Conservation (phyloP, 2,329 filamentous ascomycete genomes). For the Polychaeton citri region DNA sequence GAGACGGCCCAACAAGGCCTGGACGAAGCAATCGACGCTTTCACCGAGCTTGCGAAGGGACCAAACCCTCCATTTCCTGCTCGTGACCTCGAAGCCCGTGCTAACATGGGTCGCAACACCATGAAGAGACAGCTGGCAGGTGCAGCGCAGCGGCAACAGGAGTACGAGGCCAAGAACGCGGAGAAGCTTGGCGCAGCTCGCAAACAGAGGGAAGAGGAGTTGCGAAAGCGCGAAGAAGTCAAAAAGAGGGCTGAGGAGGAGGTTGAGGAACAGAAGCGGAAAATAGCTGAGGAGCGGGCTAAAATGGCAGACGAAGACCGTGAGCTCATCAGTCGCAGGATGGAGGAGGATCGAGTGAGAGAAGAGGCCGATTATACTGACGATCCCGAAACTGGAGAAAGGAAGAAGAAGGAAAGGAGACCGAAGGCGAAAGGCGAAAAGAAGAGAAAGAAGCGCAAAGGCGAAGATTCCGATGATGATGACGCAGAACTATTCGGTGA, state of each 20-base stretch:
- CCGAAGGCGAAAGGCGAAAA: slow-evolving; percentile 26
- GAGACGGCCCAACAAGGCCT: slow-evolving; percentile 68
- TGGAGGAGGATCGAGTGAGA: slow-evolving; percentile 54
- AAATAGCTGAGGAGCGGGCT: slow-evolving; percentile 75
- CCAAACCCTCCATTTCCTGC: slow-evolving; percentile 75
- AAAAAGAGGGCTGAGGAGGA: slow-evolving; percentile 53
- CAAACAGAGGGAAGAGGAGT: slow-evolving; percentile 66
- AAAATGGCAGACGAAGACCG: slow-evolving; percentile 64
- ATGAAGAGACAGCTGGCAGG: slow-evolving; percentile 84
- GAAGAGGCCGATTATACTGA: slow-evolving; percentile 63
- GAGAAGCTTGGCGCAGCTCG: slow-evolving; percentile 73
- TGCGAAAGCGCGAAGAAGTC: slow-evolving; percentile 64
- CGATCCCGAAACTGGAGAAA: slow-evolving; percentile 70
- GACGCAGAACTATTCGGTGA: slow-evolving; percentile 30
- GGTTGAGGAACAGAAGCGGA: slow-evolving; percentile 61
- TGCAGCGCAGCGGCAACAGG: slow-evolving; percentile 67
- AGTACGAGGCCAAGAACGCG: slow-evolving; percentile 89
- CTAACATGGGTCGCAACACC: slow-evolving; percentile 94
- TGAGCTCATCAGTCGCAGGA: slow-evolving; percentile 54
- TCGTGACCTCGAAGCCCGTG: slow-evolving; percentile 81
- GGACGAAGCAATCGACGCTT: slow-evolving; percentile 67
- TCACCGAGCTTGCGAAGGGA: slow-evolving; percentile 45
- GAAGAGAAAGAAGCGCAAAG: slow-evolving; percentile 50
- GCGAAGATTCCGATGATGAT: slow-evolving; percentile 30
- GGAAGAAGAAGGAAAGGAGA: slow-evolving; percentile 65